These are phyloP conservation scores for Lantana camara DNA, from an alignment of 257 asterid genomes.

Conservation along the genomic window DNA sequence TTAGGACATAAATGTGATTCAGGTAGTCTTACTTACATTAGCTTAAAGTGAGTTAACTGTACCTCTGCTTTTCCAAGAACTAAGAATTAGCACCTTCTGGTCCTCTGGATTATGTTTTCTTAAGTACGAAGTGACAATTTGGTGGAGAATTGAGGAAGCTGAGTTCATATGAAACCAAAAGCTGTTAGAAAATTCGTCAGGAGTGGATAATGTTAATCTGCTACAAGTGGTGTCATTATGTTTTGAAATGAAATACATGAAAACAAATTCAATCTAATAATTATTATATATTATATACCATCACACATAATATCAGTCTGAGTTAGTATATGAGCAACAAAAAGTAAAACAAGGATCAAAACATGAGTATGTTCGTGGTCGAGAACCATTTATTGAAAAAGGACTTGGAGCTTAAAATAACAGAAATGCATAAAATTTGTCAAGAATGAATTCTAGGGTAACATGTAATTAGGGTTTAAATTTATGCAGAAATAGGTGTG, in stretches of 20 bases:
- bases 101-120: neutral
- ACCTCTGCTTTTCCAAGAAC: neutral
- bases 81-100: neutral
- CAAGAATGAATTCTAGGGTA: neutral
- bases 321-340: neutral
- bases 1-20: neutral
- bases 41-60: constrained; percentile 1
- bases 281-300: neutral
- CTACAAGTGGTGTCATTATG: neutral
- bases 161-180: neutral
- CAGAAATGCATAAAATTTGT: neutral
- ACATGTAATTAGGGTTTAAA: neutral
- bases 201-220: neutral
- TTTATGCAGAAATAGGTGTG: neutral
- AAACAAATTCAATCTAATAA: neutral
- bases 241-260: neutral
- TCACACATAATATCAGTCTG: neutral
- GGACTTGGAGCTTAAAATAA: neutral
- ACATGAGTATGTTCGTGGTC: neutral
- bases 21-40: neutral
- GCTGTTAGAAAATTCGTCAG: neutral
- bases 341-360: neutral
- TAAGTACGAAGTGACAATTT: neutral
- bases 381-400: neutral
- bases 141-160: constrained; percentile 1